Evolutionary conservation across 805 yeast genomes (phyloP), one percentile per base, ranked within the genome.

Genomic region (Barnettozyma pratensis): DNA sequence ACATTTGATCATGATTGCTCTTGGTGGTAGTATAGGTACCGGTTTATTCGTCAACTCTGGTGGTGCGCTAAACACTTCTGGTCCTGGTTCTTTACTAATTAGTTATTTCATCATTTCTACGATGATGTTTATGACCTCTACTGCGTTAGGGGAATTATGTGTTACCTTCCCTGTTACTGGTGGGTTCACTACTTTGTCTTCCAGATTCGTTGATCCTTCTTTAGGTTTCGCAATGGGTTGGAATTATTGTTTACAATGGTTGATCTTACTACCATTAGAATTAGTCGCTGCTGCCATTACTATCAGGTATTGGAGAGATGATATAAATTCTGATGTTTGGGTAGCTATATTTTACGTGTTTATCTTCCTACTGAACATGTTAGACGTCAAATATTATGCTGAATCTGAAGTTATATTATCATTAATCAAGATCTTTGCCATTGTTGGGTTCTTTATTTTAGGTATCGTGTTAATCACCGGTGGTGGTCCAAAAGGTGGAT

Each of bases 1-100:
- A 60, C 92, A 87, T 63, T 66, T 87, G 55, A 81, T 83, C 51
- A 82, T 85, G 88, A 87, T 87, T 67, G 83, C 88, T 37, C 74
- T 83, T 47, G 89, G 87, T 52, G 87, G 87, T 57, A 75, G 83
- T 51, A 80, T 83, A 54, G 88, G 90, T 64, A 81, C 87, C 31
- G 87, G 89, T 61, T 67, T 83, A 49, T 81, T 83, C 52, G 77
- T 83, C 45, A 85, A 85, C 48, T 74, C 85, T 7, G 87, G 87
- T 50, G 66, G 73, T 45, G 78, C 85, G 1, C 66, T 83, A 47
- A 63, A 57, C 27, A 69, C 72, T 14, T 83, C 84, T 57, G 89
- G 88, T 25, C 85, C 87, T 6, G 87, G 81, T 3, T 76, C 83
- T 42, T 63, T 83, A 37, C 65, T 82, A 43, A 75, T 83, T 43